Evolutionary conservation across 805 yeast genomes (phyloP).

Genomic region (Metschnikowia sp.): DNA sequence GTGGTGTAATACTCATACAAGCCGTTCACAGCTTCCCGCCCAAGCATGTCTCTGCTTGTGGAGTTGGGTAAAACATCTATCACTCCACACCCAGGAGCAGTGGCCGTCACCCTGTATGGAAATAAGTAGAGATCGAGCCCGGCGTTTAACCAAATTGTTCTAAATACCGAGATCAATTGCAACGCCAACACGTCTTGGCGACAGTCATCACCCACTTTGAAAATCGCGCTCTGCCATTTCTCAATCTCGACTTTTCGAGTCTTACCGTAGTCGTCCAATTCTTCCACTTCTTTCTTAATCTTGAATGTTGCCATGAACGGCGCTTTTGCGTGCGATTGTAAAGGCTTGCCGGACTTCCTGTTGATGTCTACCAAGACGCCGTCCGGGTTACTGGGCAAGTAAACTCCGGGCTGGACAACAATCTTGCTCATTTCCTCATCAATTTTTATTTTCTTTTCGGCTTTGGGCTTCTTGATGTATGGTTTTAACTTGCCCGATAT

Average conservation of each 20-base stretch:
- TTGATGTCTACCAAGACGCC: slow-evolving; percentile 91
- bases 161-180: slow-evolving; percentile 86
- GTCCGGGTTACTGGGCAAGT: slow-evolving; percentile 94
- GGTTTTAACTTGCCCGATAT: slow-evolving; percentile 96
- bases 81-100: slow-evolving; percentile 99
- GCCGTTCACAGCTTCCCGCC: slow-evolving; percentile 98
- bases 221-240: slow-evolving; percentile 91
- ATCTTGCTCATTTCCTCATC: slow-evolving; percentile 92
- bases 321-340: slow-evolving; percentile 98
- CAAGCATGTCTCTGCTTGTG: slow-evolving; percentile 95
- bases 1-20: slow-evolving; percentile 86
- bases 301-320: slow-evolving; percentile 97
- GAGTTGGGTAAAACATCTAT: slow-evolving; percentile 96
- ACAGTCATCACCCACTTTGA: slow-evolving; percentile 99
- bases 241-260: slow-evolving; percentile 44
- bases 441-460: slow-evolving; percentile 92
- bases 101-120: slow-evolving; percentile 95
- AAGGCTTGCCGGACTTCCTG: slow-evolving; percentile 86
- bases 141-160: slow-evolving; percentile 82
- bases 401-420: slow-evolving; percentile 74
- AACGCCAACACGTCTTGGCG: slow-evolving; percentile 94
- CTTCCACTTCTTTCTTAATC: slow-evolving; percentile 57
- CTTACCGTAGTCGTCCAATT: slow-evolving; percentile 40
- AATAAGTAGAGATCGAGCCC: slow-evolving; percentile 89
- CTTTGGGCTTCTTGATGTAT: slow-evolving; percentile 87